Percentiles rank a stretch among this genome's conserved stretches.
Evolutionary conservation across 129 eudicot genomes (phyloP).

Genomic region (Helichrysum umbraculigerum): DNA sequence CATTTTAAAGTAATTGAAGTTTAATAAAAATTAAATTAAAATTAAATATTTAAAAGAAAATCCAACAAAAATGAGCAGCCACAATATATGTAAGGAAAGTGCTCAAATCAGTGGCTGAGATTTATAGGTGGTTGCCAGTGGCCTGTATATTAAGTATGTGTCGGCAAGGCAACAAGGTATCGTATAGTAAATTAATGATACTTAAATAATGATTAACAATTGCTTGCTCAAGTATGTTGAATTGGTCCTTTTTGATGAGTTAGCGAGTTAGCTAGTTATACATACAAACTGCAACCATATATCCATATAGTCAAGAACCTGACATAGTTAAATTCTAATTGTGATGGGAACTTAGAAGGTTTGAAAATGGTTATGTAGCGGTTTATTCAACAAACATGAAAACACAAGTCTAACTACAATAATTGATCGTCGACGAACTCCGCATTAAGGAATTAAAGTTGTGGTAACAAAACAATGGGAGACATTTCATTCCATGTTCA

Average conservation of each 20-base stretch:
- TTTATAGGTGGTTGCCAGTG: background rate
- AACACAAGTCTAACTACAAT: background rate
- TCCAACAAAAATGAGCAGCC: background rate
- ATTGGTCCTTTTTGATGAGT: too few relatives aligned
- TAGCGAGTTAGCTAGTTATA: too few relatives aligned
- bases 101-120: background rate
- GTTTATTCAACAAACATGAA: background rate
- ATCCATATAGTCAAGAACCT: background rate
- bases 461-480: too few relatives aligned
- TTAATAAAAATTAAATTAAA: too few relatives aligned
- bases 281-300: background rate
- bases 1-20: too few relatives aligned
- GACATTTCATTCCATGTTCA: too few relatives aligned
- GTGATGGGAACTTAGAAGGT: background rate
- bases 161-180: background rate
- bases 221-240: background rate
- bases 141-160: background rate
- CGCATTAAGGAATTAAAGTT: too few relatives aligned
- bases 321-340: background rate
- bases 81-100: background rate
- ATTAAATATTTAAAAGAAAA: too few relatives aligned
- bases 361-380: background rate
- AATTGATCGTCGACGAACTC: background rate
- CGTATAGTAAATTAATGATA: too few relatives aligned
- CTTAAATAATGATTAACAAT: too few relatives aligned